Percentiles rank a stretch among this genome's conserved stretches.
These are phyloP conservation scores for Amylocarpus encephaloides DNA, from an alignment of 2,329 filamentous ascomycete genomes.

Conservation along the genomic window DNA sequence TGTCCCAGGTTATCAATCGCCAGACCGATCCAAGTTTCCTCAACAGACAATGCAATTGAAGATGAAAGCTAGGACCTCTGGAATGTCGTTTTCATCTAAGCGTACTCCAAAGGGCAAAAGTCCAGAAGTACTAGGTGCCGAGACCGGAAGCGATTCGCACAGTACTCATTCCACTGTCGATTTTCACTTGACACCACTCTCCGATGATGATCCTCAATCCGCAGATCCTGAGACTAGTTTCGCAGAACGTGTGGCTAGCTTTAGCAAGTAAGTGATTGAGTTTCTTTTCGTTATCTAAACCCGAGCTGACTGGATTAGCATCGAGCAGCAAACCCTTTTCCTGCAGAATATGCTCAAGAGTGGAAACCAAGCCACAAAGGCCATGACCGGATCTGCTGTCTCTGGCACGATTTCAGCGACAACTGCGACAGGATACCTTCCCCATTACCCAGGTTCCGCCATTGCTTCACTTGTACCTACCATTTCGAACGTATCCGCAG, in stretches of 20 bases:
- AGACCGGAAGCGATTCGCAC: too few relatives aligned
- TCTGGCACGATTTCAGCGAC: constrained; percentile 29
- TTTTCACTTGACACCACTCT: constrained; percentile 14
- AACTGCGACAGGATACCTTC: constrained; percentile 30
- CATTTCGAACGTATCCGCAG: constrained; percentile 12
- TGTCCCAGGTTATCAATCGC: constrained; percentile 14
- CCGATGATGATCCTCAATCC: constrained; percentile 14
- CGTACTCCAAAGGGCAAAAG: neutral
- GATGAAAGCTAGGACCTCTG: neutral
- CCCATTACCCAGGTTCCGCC: constrained; percentile 30
- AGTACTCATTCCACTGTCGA: constrained; percentile 17
- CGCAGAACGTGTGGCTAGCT: constrained; percentile 22
- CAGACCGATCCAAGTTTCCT: neutral
- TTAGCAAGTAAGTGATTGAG: constrained; percentile 20
- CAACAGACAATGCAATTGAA: neutral
- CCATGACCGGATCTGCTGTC: constrained; percentile 24
- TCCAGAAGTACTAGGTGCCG: neutral
- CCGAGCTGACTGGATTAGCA: constrained; percentile 10
- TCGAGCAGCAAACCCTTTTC: constrained; percentile 27
- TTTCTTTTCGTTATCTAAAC: neutral
- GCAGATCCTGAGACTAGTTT: constrained; percentile 12
- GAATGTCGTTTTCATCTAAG: too few relatives aligned
- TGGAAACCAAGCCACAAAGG: constrained; percentile 11
- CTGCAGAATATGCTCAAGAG: constrained; percentile 31
- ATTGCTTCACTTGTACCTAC: constrained; percentile 29